These are phyloP conservation scores for Phytophthora kernoviae DNA, from an alignment of 352 stramenopile species.

Conservation along the genomic window DNA sequence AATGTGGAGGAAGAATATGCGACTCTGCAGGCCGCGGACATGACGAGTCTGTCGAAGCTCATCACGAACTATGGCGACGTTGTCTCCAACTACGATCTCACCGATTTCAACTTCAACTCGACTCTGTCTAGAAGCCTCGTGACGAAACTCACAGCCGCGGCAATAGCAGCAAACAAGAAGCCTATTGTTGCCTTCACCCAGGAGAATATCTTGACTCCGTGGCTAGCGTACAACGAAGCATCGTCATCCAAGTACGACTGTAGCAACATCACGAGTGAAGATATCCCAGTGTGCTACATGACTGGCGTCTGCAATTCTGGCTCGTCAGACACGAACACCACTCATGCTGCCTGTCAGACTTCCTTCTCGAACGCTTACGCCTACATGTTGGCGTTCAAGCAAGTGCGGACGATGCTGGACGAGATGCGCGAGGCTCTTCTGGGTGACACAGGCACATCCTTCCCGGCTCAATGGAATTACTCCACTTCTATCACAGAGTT, in stretches of 20 bases:
- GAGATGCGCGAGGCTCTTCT: slow-evolving; percentile 79
- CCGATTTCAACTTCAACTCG: slow-evolving; percentile 72
- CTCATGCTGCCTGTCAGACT: slow-evolving; percentile 48
- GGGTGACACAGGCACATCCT: slow-evolving; percentile 64
- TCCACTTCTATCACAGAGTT: slow-evolving; percentile 69
- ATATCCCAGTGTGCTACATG: slow-evolving; percentile 74
- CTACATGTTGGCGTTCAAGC: slow-evolving; percentile 64
- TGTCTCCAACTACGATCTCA: slow-evolving; percentile 57
- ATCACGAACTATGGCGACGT: slow-evolving; percentile 50
- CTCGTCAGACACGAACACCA: slow-evolving; percentile 5
- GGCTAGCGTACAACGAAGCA: slow-evolving; percentile 48
- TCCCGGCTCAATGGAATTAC: slow-evolving; percentile 68
- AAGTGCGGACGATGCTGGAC: slow-evolving; percentile 61
- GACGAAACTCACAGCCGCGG: slow-evolving; percentile 40
- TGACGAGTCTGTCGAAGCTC: slow-evolving; percentile 37
- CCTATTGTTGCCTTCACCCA: slow-evolving; percentile 41
- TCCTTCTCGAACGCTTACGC: slow-evolving; percentile 62
- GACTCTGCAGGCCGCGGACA: slow-evolving; percentile 46
- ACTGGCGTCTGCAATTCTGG: slow-evolving; percentile 39
- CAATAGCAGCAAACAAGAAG: slow-evolving; percentile 19
- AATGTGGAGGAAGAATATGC: slow-evolving; percentile 66
- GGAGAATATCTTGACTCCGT: slow-evolving; percentile 68
- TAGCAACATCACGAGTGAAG: slow-evolving; percentile 32
- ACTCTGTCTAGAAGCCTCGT: slow-evolving; percentile 50
- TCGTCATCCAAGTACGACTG: slow-evolving; percentile 31